Evolutionary conservation across 1,284 basidiomycete genomes (phyloP), one percentile per base, ranked within the genome.

Genomic region (Mycosarcoma maydis): DNA sequence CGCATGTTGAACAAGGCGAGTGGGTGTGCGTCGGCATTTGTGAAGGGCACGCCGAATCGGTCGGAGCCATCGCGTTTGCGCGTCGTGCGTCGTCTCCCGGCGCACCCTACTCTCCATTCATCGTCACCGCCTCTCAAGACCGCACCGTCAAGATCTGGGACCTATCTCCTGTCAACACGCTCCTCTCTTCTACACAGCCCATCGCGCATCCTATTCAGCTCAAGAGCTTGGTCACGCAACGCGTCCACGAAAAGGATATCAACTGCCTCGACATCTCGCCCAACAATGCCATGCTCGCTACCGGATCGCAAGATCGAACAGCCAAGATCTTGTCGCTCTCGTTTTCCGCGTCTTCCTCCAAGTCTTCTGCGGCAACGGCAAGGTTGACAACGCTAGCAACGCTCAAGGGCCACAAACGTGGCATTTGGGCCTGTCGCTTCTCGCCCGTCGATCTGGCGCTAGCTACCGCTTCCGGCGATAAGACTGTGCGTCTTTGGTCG

Each of bases 81-180:
- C 60, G 64, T 11, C 59, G 68, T n/a, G 38, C 66, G 10, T 29
- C 52, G 3, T 19, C 49, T 10, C 59, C 50, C 3, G 50, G 39
- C 4, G 46, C 52, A 1, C 37, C 61, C 4, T 50, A 27, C 4
- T 62, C 76, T 11, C 72, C 77, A 3, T 81, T 80, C 14, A 83
- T 98, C 23, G 84, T 94, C 8, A 96, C 94, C 5, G 96, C 94
- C 17, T 92, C 90, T 77, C 94, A 98, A 83, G 96, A 99, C 82
- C 88, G 92, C 26, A 98, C 96, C 3, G 90, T 97, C 82, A 99
- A 99, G 83, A 90, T 98, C 87, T 99, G 96, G 96, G 94, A 98
- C 83, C 83, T 80, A 2, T 52, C 67, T 0, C 46, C 67, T 0
- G 41, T 80, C 39, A 53, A 51, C 17, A 23, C 36, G 1, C 62